phyloP scores from a whole-genome alignment of 2,329 filamentous ascomycete genomes.

The Blastomyces percursus region DNA sequence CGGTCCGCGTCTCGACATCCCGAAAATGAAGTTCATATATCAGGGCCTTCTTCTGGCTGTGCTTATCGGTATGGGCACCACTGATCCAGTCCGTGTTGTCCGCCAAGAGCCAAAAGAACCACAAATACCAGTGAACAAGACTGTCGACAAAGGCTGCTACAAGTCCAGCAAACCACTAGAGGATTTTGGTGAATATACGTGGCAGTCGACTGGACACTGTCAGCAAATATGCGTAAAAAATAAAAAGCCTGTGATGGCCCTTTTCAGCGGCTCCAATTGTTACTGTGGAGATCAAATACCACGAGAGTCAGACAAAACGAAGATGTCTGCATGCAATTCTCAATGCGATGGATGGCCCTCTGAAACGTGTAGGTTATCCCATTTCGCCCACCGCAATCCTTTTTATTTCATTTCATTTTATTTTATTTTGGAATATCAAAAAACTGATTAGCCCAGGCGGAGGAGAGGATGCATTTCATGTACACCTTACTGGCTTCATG shows the following conservation, averaged over 20 bases:
- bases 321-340: slow-evolving; percentile 51
- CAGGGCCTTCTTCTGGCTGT: slow-evolving; percentile 20
- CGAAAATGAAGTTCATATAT: slow-evolving; percentile 22
- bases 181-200: slow-evolving; percentile 40
- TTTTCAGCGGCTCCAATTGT: slow-evolving; percentile 53
- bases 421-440: slow-evolving; percentile 8
- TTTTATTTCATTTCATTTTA: slow-evolving; percentile 15
- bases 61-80: slow-evolving; percentile 16
- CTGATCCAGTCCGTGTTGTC: slow-evolving; percentile 12
- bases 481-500: slow-evolving; percentile 43
- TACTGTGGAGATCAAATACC: slow-evolving; percentile 64
- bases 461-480: slow-evolving; percentile 41
- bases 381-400: neutral
- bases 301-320: slow-evolving; percentile 42
- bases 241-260: slow-evolving; percentile 49
- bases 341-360: slow-evolving; percentile 52
- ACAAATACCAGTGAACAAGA: neutral
- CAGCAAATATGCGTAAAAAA: slow-evolving; percentile 40
- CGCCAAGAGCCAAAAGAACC: neutral
- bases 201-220: slow-evolving; percentile 47
- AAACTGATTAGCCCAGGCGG: slow-evolving; percentile 39
- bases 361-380: slow-evolving; percentile 52
- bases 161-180: slow-evolving; percentile 36
- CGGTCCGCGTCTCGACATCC: neutral
- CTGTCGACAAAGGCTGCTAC: slow-evolving; percentile 42